Evolutionary conservation across 257 asterid species (phyloP), one percentile per base, ranked within the genome.

Genomic region (Scutellaria galericulata): DNA sequence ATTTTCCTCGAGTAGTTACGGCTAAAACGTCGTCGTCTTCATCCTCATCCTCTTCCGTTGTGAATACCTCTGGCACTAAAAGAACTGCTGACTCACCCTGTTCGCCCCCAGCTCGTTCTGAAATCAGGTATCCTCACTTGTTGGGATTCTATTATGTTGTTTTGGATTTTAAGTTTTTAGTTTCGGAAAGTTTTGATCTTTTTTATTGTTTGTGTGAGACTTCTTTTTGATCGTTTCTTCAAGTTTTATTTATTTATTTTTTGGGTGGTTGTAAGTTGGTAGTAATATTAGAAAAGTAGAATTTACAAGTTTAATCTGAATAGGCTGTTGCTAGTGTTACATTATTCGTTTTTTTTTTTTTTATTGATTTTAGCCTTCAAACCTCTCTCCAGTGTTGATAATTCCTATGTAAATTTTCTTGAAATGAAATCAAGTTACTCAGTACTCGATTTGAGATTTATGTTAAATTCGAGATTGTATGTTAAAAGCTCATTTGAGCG

Each of bases 1-100:
- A 83, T 82, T 81, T 86, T 52, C 54, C 80, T 48, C 37, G 37
- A 2, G 5, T 4, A 5, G 37, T 31, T 31, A 31, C 14, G 64
- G 42, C 82, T 3, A 65, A 57, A 72, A 80, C 87, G 3, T 80
- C 86, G 0, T 83, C 81, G 2, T 73, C 86, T 0, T 68, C 88
- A 3, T 83, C 91, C 22, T 82, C 85, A 64, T 85, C 85, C 7
- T 83, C 91, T 58, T 74, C 89, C 51, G 74, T 68, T 24, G 44
- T 47, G 71, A 58, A 66, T 47, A 89, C 85, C 58, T 78, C 85
- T 9, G 81, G 96, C 48, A 85, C 84, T 6, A 90, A 92, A 78
- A 82, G 97, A 76, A 77, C 82, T 52, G 98, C 96, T 27, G 93
- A 88, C 7, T 81, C 91, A 35, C 85, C 97, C n/a, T 72, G 83